phyloP scores from a whole-genome alignment of 2,329 filamentous ascomycete genomes.

The Capronia coronata region DNA sequence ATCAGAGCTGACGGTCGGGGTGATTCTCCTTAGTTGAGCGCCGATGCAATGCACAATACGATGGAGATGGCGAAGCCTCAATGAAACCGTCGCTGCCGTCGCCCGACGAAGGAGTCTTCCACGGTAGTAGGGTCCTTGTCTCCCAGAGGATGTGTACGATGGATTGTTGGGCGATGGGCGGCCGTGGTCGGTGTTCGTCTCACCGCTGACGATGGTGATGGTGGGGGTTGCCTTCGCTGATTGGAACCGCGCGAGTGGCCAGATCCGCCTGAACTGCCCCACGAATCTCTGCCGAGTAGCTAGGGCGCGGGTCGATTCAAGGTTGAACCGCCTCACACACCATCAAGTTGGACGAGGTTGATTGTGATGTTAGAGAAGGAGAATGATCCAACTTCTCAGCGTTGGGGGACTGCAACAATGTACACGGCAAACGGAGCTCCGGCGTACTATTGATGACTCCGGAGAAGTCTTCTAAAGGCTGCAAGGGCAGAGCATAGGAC shows the following conservation, averaged over 20 bases:
- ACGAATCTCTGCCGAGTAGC: constrained; percentile 1
- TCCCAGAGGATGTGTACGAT: not conserved
- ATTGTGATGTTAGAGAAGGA: not conserved
- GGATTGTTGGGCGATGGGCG: not conserved
- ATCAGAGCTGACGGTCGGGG: not conserved
- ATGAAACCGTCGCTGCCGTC: not conserved
- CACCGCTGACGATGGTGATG: constrained; percentile 19
- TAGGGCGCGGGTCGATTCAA: constrained; percentile 1
- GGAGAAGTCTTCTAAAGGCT: too few relatives aligned
- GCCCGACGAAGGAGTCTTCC: not conserved
- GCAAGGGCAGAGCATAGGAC: too few relatives aligned
- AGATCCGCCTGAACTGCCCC: constrained; percentile 1
- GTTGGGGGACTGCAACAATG: not conserved
- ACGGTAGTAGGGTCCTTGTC: not conserved
- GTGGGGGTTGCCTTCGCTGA: constrained; percentile 6
- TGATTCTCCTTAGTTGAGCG: not conserved
- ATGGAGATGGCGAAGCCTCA: not conserved
- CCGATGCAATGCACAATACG: not conserved
- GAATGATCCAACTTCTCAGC: too few relatives aligned
- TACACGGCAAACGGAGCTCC: not conserved
- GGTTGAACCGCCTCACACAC: too few relatives aligned
- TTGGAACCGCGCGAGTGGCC: constrained; percentile 7
- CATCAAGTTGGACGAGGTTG: not conserved
- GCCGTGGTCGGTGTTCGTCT: constrained; percentile 5
- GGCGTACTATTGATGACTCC: too few relatives aligned